Base-by-base conservation (phyloP, 2,329 filamentous ascomycete species). In the Achaetomium macrosporum region DNA sequence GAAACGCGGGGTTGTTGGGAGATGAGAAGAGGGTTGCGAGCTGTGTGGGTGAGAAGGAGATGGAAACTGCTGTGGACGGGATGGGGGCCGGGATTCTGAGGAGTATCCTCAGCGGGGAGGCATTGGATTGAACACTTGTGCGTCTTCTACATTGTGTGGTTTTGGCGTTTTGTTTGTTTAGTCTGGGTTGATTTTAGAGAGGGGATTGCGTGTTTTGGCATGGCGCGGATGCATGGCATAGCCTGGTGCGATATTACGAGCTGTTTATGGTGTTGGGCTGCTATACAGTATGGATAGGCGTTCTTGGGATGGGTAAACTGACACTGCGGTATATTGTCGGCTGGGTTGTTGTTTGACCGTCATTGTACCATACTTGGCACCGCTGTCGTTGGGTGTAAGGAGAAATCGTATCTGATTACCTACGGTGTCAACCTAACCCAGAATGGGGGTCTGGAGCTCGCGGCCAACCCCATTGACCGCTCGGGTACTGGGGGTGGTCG, bases 21-120 rank as follows among this genome's bases (percentile, higher is more conserved):
- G 90, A 96, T 60, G 90, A 95, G 68, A 86, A 84, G 68, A 80
- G 84, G 50, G 79, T 95, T 44, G 85, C 86, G 2, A 90, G 88
- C 69, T 88, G 83, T 65, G 85, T 91, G 17, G 83, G 84, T n/a
- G 84, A 89, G 65, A 85, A 82, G 64, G 90, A 96, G 70, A 78
- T 95, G 59, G 81, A 85, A 60, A 78, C 78, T 51, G 84, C 87
- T 50, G 80, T 90, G 39, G 81, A 84, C 19, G 80, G 79, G 4
- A 67, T 81, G 4, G 83, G 81, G 1, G 75, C 75, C 5, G 80
- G 79, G 39, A 86, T 86, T 59, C 64, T 86, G 63, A 76, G 70
- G 63, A 82, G 76, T 64, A 85, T 86, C 60, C 61, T 86, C 63
- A 79, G 75, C 61, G 82, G 79, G 39, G 80, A 83, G 60, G 77